Evolutionary conservation across 2,329 filamentous ascomycete genomes (phyloP).

Genomic region (Colletotrichum spinosum): DNA sequence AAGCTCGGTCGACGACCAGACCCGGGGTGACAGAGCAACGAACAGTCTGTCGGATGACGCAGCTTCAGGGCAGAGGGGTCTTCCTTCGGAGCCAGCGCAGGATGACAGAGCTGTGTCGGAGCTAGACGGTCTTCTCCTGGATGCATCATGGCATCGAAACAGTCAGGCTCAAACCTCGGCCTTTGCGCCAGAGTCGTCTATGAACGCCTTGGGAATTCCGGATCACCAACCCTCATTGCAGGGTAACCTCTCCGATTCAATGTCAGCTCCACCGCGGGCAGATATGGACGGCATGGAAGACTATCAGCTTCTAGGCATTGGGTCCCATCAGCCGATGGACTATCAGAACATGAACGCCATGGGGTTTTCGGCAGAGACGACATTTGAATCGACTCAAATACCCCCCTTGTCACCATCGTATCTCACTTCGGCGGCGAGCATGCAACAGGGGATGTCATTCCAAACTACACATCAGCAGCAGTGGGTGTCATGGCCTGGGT

Average conservation of each 20-base stretch:
- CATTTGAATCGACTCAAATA: neutral
- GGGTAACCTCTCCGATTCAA: neutral
- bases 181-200: neutral
- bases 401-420: neutral
- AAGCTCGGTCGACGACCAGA: neutral
- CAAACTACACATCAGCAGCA: slow-evolving; percentile 15
- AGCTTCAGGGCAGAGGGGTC: neutral
- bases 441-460: neutral
- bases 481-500: slow-evolving; percentile 29
- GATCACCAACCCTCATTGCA: neutral
- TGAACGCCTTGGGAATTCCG: neutral
- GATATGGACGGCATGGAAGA: neutral
- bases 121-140: slow-evolving; percentile 10
- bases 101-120: slow-evolving; percentile 11
- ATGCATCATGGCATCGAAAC: slow-evolving; percentile 13
- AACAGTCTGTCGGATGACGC: neutral
- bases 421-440: neutral
- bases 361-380: neutral
- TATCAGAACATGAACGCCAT: slow-evolving; percentile 10
- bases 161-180: neutral
- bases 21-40: neutral
- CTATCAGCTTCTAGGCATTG: slow-evolving; percentile 4
- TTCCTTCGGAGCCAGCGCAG: slow-evolving; percentile 3
- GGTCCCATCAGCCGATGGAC: neutral
- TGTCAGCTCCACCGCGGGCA: neutral